Conservation (phyloP, 2,329 filamentous ascomycete genomes). For the Colletotrichum gloeosporioides region DNA sequence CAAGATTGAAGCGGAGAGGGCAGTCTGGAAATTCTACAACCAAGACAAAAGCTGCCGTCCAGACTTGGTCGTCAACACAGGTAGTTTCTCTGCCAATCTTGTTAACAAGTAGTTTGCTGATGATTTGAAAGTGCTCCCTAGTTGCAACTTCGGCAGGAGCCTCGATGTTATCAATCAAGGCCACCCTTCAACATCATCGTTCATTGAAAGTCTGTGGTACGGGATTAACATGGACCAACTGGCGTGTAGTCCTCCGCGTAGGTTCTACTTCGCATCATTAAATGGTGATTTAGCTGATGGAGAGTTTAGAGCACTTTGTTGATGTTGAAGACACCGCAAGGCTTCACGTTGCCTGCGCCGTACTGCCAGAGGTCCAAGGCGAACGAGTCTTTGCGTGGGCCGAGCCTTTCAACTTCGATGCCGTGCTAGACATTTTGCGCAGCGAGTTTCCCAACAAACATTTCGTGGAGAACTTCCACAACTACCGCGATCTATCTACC, state of each 20-base stretch:
- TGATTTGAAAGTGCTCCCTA: conserved; percentile 28
- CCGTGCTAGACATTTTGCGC: conserved; percentile 35
- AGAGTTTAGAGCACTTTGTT: conserved; percentile 44
- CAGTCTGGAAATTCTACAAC: conserved; percentile 40
- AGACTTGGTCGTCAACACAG: conserved; percentile 37
- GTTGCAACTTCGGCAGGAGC: conserved; percentile 29
- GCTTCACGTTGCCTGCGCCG: conserved; percentile 57
- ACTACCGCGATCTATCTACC: neutral
- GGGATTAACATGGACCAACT: conserved; percentile 19
- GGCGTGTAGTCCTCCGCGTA: conserved; percentile 6
- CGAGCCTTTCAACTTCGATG: conserved; percentile 50
- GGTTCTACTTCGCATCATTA: neutral
- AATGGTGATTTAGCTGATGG: neutral
- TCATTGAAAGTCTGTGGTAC: conserved; percentile 27
- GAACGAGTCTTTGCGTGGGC: conserved; percentile 62
- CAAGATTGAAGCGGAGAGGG: conserved; percentile 42
- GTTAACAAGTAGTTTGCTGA: conserved; percentile 13
- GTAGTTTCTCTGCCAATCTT: conserved; percentile 24
- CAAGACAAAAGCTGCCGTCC: conserved; percentile 39
- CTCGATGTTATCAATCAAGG: conserved; percentile 27
- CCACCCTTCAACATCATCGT: conserved; percentile 26
- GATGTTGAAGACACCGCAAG: conserved; percentile 54
- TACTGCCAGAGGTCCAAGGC: conserved; percentile 47
- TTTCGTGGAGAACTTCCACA: conserved; percentile 29
- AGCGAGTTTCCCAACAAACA: conserved; percentile 21